A percentile compares a stretch with the other conserved stretches of the same genome.
Evolutionary conservation across 352 stramenopile genomes (phyloP).

Genomic region (Pythium diclinum): DNA sequence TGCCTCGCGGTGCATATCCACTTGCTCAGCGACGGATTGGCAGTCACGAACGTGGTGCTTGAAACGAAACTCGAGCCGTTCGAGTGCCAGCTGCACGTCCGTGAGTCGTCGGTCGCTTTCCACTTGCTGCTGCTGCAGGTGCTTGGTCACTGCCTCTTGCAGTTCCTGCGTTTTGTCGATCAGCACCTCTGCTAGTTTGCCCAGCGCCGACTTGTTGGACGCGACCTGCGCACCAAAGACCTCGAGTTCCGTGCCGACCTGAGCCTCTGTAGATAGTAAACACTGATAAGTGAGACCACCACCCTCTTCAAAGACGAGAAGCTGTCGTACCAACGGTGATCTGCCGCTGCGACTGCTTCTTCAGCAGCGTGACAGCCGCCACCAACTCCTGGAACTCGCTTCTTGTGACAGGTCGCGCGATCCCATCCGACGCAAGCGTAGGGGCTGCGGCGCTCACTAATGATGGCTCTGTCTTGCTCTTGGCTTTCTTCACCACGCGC

Average conservation of each 20-base stretch:
- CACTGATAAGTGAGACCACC: background rate
- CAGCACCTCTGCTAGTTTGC: slow-evolving; percentile 42
- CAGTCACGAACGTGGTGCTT: slow-evolving; percentile 57
- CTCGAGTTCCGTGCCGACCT: slow-evolving; percentile 49
- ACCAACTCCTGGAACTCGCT: slow-evolving; percentile 64
- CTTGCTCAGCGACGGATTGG: slow-evolving; percentile 43
- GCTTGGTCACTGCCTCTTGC: slow-evolving; percentile 34
- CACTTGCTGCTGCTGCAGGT: slow-evolving; percentile 46
- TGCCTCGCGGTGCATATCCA: slow-evolving; percentile 44
- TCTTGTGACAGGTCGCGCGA: slow-evolving; percentile 45
- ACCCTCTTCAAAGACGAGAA: background rate
- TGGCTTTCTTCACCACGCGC: slow-evolving; percentile 13
- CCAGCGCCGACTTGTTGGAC: slow-evolving; percentile 46
- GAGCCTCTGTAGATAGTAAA: slow-evolving; percentile 29
- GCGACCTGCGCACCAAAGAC: slow-evolving; percentile 41
- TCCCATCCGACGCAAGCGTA: slow-evolving; percentile 18
- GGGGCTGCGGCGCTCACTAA: background rate
- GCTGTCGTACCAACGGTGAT: slow-evolving; percentile 33
- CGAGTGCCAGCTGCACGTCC: slow-evolving; percentile 42
- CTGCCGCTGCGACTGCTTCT: slow-evolving; percentile 42
- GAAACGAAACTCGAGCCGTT: slow-evolving; percentile 70
- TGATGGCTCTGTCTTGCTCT: background rate
- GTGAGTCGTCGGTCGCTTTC: slow-evolving; percentile 44
- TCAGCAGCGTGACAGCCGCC: slow-evolving; percentile 38
- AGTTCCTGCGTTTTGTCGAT: slow-evolving; percentile 44